Evolutionary conservation across 2,329 filamentous ascomycete genomes (phyloP).

Genomic region (Xylariales sp.): DNA sequence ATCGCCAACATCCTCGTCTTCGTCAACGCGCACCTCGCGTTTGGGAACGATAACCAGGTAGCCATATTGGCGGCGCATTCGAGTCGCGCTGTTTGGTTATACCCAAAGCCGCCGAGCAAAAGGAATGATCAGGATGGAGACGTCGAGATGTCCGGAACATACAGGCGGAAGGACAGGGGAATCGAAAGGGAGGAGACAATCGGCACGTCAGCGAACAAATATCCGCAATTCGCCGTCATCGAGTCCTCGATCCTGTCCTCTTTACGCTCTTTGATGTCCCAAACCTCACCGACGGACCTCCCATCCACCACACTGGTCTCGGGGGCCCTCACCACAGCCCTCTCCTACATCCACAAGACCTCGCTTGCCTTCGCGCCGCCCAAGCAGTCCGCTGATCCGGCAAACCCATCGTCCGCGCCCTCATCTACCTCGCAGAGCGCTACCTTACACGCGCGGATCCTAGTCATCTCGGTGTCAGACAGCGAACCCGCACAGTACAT

Average conservation of each 20-base stretch:
- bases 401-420: conserved; percentile 21
- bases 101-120: conserved; percentile 53
- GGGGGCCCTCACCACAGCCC: conserved; percentile 82
- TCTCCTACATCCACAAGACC: conserved; percentile 86
- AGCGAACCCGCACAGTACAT: conserved; percentile 89
- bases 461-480: conserved; percentile 85
- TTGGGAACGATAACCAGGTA: conserved; percentile 89
- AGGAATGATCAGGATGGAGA: conserved; percentile 40
- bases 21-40: conserved; percentile 92
- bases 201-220: conserved; percentile 71
- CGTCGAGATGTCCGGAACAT: conserved; percentile 51
- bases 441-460: conserved; percentile 72
- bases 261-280: conserved; percentile 65
- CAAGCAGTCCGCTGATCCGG: conserved; percentile 35
- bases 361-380: conserved; percentile 60
- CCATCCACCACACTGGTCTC: conserved; percentile 82
- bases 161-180: conserved; percentile 25
- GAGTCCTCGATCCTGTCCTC: conserved; percentile 75
- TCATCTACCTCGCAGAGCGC: conserved; percentile 29
- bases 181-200: conserved; percentile 21
- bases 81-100: conserved; percentile 83
- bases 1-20: conserved; percentile 90
- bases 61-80: conserved; percentile 87
- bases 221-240: conserved; percentile 83
- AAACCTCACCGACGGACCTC: conserved; percentile 61